Percentiles rank a stretch among this genome's conserved stretches.
These are phyloP conservation scores for Cladosporium sp. DNA, from an alignment of 2,329 filamentous ascomycete genomes.

Conservation along the genomic window DNA sequence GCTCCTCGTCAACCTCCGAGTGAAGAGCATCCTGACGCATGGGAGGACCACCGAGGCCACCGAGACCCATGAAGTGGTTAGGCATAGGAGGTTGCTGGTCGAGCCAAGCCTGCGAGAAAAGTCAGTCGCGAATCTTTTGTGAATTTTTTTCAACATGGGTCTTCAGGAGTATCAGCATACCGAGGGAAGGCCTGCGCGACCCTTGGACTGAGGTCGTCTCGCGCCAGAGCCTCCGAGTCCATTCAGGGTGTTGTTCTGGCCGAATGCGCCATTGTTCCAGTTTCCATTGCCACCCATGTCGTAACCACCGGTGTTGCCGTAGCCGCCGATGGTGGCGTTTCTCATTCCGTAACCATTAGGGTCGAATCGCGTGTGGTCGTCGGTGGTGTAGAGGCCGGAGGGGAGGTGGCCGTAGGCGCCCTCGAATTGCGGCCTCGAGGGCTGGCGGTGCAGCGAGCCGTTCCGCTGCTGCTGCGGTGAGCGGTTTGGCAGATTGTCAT, in stretches of 20 bases:
- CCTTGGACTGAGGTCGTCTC: slow-evolving; percentile 51
- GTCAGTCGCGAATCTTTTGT: slow-evolving; percentile 16
- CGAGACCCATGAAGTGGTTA: slow-evolving; percentile 41
- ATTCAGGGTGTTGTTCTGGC: slow-evolving; percentile 57
- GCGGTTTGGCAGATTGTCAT: slow-evolving; percentile 65
- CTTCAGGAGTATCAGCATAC: slow-evolving; percentile 52
- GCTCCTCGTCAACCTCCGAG: slow-evolving; percentile 67
- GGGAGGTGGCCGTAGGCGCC: slow-evolving; percentile 61
- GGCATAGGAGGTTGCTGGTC: slow-evolving; percentile 46
- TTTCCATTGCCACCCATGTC: slow-evolving; percentile 70
- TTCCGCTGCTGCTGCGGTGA: slow-evolving; percentile 71
- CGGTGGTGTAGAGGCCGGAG: slow-evolving; percentile 64
- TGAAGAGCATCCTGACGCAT: slow-evolving; percentile 44
- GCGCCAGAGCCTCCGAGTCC: slow-evolving; percentile 24
- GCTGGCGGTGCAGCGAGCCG: slow-evolving; percentile 60
- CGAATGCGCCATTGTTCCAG: slow-evolving; percentile 75
- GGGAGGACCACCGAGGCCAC: slow-evolving; percentile 30
- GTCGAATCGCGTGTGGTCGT: slow-evolving; percentile 55
- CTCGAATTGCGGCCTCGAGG: slow-evolving; percentile 72
- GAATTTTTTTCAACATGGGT: slow-evolving; percentile 3
- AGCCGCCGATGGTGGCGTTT: slow-evolving; percentile 55
- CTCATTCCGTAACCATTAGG: slow-evolving; percentile 56
- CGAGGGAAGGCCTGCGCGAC: slow-evolving; percentile 62
- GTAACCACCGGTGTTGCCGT: slow-evolving; percentile 64
- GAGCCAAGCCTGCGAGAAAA: slow-evolving; percentile 55